Evolutionary conservation across 164 flowering plant species (phyloP).

Genomic region (Sextonia rubra): DNA sequence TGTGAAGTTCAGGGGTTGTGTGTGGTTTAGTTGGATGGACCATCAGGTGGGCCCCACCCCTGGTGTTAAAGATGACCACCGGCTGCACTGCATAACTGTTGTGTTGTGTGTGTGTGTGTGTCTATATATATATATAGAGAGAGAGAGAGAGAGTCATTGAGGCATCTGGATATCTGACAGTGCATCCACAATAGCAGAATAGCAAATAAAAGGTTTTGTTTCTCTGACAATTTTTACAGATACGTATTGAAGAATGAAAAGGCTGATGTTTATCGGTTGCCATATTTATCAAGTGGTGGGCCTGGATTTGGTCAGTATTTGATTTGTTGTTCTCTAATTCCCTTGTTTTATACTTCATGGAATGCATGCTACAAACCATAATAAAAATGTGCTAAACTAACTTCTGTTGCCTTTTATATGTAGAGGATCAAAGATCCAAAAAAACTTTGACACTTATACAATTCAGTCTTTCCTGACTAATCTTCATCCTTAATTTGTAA

Average conservation of each 20-base stretch:
- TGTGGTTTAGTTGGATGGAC: too few relatives aligned
- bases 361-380: not conserved
- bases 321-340: constrained; percentile 3
- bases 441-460: not conserved
- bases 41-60: too few relatives aligned
- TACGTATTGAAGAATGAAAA: constrained; percentile 91
- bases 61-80: too few relatives aligned
- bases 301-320: constrained; percentile 89
- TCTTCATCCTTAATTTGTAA: not conserved
- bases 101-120: too few relatives aligned
- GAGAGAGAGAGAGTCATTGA: too few relatives aligned
- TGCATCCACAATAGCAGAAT: not conserved
- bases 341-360: not conserved
- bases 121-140: not conserved
- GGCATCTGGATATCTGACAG: not conserved
- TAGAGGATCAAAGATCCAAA: not conserved
- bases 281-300: constrained; percentile 84
- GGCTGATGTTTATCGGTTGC: constrained; percentile 94
- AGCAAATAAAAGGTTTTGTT: not conserved
- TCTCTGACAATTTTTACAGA: constrained; percentile 32
- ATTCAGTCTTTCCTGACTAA: not conserved
- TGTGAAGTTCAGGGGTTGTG: too few relatives aligned
- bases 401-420: not conserved
- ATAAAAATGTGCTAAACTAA: not conserved
- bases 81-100: too few relatives aligned